These are phyloP conservation scores for Tuber microsphaerosporum DNA, from an alignment of 495 filamentous ascomycete genomes.

Conservation along the genomic window DNA sequence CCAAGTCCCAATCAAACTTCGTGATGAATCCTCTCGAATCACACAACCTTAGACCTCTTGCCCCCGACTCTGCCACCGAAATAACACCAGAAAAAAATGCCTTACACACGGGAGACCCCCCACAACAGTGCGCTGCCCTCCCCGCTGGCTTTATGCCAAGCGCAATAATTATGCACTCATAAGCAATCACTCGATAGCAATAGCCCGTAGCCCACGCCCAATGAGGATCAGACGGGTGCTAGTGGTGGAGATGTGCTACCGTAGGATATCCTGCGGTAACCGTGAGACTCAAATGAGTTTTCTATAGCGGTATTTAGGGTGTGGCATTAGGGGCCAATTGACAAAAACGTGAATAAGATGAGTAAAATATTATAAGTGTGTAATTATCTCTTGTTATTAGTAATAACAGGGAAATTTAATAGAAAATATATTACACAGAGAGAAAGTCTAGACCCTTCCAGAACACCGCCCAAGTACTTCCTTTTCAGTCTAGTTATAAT, in stretches of 20 bases:
- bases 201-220: not conserved
- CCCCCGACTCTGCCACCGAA: no score
- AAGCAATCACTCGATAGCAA: not conserved
- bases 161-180: not conserved
- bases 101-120: no score
- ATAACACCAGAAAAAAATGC: no score
- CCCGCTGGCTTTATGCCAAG: not conserved
- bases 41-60: no score
- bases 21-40: no score
- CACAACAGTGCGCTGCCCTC: not conserved
- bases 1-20: no score
- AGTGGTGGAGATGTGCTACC: not conserved
- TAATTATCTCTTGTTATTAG: not conserved
- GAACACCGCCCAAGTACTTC: no score
- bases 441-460: not conserved
- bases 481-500: not conserved
- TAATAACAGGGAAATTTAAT: not conserved
- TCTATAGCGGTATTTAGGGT: not conserved
- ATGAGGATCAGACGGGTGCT: not conserved
- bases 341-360: not conserved
- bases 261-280: not conserved
- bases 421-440: not conserved
- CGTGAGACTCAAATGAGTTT: fast-evolving
- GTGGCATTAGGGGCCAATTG: not conserved
- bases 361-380: not conserved